These are phyloP conservation scores for Hirsutella rhossiliensis DNA, from an alignment of 2,329 filamentous ascomycete genomes.

Conservation along the genomic window DNA sequence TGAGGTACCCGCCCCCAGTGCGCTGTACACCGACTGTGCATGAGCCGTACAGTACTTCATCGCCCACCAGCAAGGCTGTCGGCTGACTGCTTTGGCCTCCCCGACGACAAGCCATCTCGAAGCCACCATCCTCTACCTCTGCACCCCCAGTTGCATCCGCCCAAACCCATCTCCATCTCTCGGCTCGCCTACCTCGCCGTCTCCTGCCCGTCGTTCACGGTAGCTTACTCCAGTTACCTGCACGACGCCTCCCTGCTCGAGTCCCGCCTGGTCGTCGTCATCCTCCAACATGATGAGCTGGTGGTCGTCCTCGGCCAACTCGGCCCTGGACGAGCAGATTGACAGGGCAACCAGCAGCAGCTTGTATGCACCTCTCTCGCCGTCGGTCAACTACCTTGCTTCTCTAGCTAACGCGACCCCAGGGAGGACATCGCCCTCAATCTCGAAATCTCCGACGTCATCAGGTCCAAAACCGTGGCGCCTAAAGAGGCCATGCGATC, in stretches of 20 bases:
- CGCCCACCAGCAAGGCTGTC: too few relatives aligned
- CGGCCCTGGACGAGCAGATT: conserved; percentile 91
- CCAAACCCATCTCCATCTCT: neutral
- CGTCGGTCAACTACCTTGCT: neutral
- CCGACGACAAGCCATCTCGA: too few relatives aligned
- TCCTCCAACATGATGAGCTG: conserved; percentile 62
- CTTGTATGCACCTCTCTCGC: conserved; percentile 45
- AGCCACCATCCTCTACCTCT: too few relatives aligned
- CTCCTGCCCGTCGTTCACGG: neutral
- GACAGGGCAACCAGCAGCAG: conserved; percentile 91
- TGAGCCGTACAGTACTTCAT: too few relatives aligned
- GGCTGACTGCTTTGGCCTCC: too few relatives aligned
- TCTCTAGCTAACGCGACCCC: conserved; percentile 1
- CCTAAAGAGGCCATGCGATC: conserved; percentile 98
- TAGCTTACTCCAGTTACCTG: neutral
- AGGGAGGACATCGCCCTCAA: conserved; percentile 96
- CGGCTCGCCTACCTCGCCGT: neutral
- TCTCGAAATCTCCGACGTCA: conserved; percentile 94
- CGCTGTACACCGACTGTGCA: too few relatives aligned
- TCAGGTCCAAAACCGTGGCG: conserved; percentile 92
- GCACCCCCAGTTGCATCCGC: neutral
- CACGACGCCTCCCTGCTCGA: neutral
- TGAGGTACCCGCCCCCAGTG: too few relatives aligned
- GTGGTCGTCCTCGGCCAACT: conserved; percentile 88
- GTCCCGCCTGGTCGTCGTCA: too few relatives aligned